phyloP scores from a whole-genome alignment of 2,329 filamentous ascomycete species.

The Neofusicoccum sp. region DNA sequence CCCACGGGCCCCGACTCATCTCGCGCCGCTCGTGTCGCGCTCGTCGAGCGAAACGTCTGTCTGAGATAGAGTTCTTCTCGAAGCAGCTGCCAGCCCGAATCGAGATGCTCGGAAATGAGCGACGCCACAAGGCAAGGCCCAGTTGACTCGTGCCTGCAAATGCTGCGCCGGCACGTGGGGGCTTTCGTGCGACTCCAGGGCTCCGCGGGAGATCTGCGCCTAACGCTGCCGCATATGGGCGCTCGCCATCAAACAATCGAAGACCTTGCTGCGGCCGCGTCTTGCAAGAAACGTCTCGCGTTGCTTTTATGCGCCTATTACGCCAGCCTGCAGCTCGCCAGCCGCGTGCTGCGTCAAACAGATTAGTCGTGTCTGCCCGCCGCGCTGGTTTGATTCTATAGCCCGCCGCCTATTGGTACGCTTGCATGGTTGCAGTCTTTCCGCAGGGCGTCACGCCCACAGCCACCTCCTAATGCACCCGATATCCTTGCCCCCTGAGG shows the following conservation, averaged over 20 bases:
- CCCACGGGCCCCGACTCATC: conserved; percentile 3
- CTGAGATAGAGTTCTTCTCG: conserved; percentile 18
- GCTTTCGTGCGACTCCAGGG: conserved; percentile 14
- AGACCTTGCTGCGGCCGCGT: neutral
- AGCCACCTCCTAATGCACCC: conserved; percentile 20
- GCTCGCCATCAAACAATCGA: neutral
- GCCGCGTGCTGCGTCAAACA: neutral
- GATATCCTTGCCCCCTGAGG: conserved; percentile 8
- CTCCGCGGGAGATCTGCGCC: conserved; percentile 21
- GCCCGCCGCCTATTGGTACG: neutral
- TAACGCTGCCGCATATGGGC: conserved; percentile 21
- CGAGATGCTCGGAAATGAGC: conserved; percentile 13
- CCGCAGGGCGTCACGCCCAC: neutral
- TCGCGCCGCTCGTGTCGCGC: conserved; percentile 3
- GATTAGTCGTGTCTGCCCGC: neutral
- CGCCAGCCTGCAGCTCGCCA: neutral
- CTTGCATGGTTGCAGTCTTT: neutral
- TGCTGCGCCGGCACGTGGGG: conserved; percentile 19
- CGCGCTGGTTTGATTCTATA: neutral
- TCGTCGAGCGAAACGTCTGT: conserved; percentile 4
- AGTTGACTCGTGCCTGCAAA: conserved; percentile 17
- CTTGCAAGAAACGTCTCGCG: neutral
- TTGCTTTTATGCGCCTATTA: neutral
- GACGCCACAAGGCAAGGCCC: conserved; percentile 4
- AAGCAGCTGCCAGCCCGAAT: conserved; percentile 9